A percentile compares a stretch with the other conserved stretches of the same genome.
phyloP scores from a whole-genome alignment of 2,329 filamentous ascomycete genomes.

The Sordariomycetes sp. region DNA sequence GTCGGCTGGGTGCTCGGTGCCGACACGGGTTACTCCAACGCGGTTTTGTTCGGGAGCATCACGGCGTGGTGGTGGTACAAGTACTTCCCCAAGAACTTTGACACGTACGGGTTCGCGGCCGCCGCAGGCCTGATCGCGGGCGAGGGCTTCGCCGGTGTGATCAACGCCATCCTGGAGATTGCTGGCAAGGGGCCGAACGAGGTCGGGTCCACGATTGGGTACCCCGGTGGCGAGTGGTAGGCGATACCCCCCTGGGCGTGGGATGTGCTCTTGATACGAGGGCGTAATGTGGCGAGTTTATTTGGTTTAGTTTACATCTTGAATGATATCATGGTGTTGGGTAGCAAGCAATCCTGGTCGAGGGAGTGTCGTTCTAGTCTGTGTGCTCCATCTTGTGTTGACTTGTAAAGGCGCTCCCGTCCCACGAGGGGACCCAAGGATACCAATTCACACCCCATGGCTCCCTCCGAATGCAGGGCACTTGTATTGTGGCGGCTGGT shows the following conservation, averaged over 20 bases:
- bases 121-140: constrained; percentile 53
- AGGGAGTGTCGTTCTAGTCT: too few relatives aligned
- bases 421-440: too few relatives aligned
- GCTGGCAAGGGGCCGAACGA: constrained; percentile 12
- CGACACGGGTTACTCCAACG: constrained; percentile 42
- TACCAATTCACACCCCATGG: too few relatives aligned
- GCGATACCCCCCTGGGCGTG: neutral
- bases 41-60: constrained; percentile 45
- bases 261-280: neutral
- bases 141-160: constrained; percentile 51
- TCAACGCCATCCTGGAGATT: constrained; percentile 39
- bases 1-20: constrained; percentile 48
- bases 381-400: too few relatives aligned
- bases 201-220: constrained; percentile 7
- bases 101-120: constrained; percentile 45
- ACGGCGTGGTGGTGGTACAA: constrained; percentile 44
- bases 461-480: too few relatives aligned
- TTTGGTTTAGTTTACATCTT: neutral
- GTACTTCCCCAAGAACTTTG: constrained; percentile 35
- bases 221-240: constrained; percentile 8
- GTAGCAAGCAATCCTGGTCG: too few relatives aligned
- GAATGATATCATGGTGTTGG: too few relatives aligned
- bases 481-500: too few relatives aligned
- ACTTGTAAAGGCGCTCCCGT: too few relatives aligned
- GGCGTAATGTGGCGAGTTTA: neutral